Evolutionary conservation across 805 yeast species (phyloP).

Genomic region (Kazachstania bromeliacearum): DNA sequence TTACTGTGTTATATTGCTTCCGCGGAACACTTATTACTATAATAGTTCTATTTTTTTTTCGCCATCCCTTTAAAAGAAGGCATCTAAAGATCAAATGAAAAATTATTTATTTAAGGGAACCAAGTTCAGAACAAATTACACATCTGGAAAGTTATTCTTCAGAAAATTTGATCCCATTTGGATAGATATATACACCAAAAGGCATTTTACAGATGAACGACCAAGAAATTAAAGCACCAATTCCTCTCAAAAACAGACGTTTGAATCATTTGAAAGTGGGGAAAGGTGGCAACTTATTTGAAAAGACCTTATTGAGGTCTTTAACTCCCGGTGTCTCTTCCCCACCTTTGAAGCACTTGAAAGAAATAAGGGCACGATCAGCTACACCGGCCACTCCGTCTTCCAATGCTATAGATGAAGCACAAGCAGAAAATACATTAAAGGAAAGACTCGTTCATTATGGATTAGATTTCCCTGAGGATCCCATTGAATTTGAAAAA

Average conservation of each 20-base stretch:
- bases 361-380: constrained; percentile 9
- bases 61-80: too few relatives aligned
- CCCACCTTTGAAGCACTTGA: constrained; percentile 3
- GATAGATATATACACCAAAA: too few relatives aligned
- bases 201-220: constrained; percentile 7
- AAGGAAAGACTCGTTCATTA: constrained; percentile 33
- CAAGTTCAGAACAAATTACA: too few relatives aligned
- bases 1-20: too few relatives aligned
- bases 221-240: constrained; percentile 19
- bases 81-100: too few relatives aligned
- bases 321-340: constrained; percentile 6
- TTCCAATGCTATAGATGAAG: constrained; percentile 15
- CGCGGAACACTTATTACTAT: too few relatives aligned
- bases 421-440: constrained; percentile 18
- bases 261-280: constrained; percentile 10
- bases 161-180: too few relatives aligned
- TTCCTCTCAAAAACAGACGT: constrained; percentile 18
- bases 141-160: too few relatives aligned
- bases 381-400: constrained; percentile 19
- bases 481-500: constrained; percentile 26
- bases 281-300: constrained; percentile 1
- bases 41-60: too few relatives aligned
- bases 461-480: constrained; percentile 44
- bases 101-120: too few relatives aligned
- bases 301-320: constrained; percentile 12